phyloP scores from a whole-genome alignment of 2,329 filamentous ascomycete genomes.

The Thielaviopsis musarum region DNA sequence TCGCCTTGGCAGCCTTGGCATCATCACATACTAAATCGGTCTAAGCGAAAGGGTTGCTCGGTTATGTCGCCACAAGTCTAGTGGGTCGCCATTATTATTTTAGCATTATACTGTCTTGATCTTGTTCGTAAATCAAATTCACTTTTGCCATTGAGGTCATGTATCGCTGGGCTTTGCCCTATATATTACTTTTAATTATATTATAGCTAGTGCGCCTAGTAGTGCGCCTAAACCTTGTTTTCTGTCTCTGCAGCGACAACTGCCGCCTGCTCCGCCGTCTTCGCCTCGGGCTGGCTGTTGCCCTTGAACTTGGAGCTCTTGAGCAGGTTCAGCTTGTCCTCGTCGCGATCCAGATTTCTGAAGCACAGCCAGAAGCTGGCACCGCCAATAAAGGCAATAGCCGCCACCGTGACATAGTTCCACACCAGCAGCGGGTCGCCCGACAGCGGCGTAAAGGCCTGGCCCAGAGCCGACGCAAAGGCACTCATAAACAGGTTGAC shows the following conservation, averaged over 20 bases:
- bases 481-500: conserved; percentile 57
- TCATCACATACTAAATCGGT: no score
- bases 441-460: conserved; percentile 46
- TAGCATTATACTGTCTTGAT: no score
- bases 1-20: not conserved
- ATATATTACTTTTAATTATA: no score
- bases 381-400: conserved; percentile 45
- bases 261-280: conserved; percentile 9
- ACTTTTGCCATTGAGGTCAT: no score
- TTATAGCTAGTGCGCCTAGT: no score
- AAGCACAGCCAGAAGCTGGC: conserved; percentile 52
- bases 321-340: conserved; percentile 52
- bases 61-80: no score
- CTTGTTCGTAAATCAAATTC: no score
- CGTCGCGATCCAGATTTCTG: conserved; percentile 44
- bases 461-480: conserved; percentile 51
- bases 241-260: not conserved
- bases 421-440: conserved; percentile 50
- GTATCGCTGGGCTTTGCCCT: no score
- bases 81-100: no score
- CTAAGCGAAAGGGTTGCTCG: no score
- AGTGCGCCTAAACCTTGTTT: conserved; percentile 5
- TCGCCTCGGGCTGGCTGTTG: conserved; percentile 21
- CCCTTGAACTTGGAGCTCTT: conserved; percentile 28
- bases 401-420: conserved; percentile 51